Base-by-base conservation (phyloP, 2,329 filamentous ascomycete genomes). In the Juglanconis sp. region DNA sequence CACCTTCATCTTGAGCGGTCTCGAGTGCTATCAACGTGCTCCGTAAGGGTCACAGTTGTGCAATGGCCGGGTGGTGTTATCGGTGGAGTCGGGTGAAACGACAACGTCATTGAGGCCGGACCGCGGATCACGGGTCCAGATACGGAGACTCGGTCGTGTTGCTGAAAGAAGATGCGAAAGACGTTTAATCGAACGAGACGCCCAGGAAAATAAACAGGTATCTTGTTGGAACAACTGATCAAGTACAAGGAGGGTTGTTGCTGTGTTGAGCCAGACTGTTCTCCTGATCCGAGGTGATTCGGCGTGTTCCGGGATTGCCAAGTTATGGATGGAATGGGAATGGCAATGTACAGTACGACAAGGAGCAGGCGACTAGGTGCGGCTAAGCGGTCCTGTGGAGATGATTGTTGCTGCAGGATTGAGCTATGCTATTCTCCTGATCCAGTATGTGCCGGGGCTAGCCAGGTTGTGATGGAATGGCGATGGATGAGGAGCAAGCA, bases 1-100 rank as follows among this genome's bases (percentile, higher is more conserved):
- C 65, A 75, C 75, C 71, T 77, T 77, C 75, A 77, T 77, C 35
- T 68, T 73, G 65, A 49, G 52, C 34, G 40, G 11, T 36, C 6
- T 36, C 35, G 8, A 56, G 15, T 42, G 42, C 30, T 46, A 15
- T 34, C 17, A n/a, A n/a, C 35, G 40, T 53, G 48, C 48, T 50
- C 10, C 5, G 9, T n/a, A n/a, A 56, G 34, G 36, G 50, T 52
- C 10, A 55, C 47, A 7, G 53, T 40, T 32, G 49, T 44, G 44
- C 42, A 44, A 35, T 15, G 34, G 34, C 56, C 34, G 34, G n/a
- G 40, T 61, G 50, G 54, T 63, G 61, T 57, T 61, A 57, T 60
- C 54, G 50, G 61, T 63, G 61, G 61, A 60, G 57, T 57, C 59
- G 56, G 59, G 54, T 57, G 58, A 53, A 34, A 57, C 61, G 49